Conservation (phyloP, 164 flowering plant species). For the Stephania japonica region DNA sequence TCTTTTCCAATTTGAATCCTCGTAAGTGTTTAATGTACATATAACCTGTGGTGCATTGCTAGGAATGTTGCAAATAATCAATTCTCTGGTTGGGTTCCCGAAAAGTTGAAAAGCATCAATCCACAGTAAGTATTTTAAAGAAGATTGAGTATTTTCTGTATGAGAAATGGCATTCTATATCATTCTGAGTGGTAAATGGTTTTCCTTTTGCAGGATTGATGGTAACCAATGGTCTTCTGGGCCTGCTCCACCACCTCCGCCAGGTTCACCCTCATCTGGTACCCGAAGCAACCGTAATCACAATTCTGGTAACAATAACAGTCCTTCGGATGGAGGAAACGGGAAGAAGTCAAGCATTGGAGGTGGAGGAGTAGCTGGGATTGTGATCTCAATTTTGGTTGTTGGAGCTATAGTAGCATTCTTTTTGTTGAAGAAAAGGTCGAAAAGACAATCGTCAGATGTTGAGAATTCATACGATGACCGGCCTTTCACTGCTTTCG, state of each 20-base stretch:
- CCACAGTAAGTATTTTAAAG: constrained; percentile 48
- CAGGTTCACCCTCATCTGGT: constrained; percentile 63
- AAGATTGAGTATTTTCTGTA: neutral
- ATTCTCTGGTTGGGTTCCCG: constrained; percentile 85
- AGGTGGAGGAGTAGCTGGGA: constrained; percentile 82
- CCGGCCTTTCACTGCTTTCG: constrained; percentile 60
- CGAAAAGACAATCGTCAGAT: constrained; percentile 39
- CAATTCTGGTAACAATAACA: constrained; percentile 31
- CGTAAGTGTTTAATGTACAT: neutral
- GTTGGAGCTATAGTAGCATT: constrained; percentile 74
- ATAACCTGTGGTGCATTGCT: constrained; percentile 2
- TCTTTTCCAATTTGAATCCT: neutral
- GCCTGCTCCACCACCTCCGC: constrained; percentile 94
- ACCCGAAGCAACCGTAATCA: constrained; percentile 25
- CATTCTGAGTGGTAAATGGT: neutral
- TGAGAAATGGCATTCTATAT: neutral
- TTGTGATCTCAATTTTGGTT: constrained; percentile 63
- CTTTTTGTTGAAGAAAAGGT: constrained; percentile 64
- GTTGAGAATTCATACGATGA: constrained; percentile 58
- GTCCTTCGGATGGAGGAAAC: constrained; percentile 33
- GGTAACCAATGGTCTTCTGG: constrained; percentile 70
- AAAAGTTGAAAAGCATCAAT: constrained; percentile 51
- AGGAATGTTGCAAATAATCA: constrained; percentile 81
- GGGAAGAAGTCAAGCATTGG: constrained; percentile 70
- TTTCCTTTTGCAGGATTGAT: constrained; percentile 36